These are phyloP conservation scores for Mycena belliarum DNA, from an alignment of 768 basidiomycete species.

Conservation along the genomic window DNA sequence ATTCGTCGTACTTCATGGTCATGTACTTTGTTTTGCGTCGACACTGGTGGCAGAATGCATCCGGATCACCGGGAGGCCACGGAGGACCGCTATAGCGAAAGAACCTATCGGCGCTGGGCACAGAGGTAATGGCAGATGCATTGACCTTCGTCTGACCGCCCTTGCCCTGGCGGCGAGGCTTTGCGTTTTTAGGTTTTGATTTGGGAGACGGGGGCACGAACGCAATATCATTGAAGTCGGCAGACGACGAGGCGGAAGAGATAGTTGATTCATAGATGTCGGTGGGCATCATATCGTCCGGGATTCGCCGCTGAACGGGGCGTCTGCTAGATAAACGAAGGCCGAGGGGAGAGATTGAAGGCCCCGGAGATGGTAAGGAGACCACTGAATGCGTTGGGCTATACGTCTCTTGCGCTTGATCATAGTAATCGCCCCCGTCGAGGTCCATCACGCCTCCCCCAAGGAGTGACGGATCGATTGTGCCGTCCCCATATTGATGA, in stretches of 20 bases:
- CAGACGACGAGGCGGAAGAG: no score
- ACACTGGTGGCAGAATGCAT: slow-evolving; percentile 15
- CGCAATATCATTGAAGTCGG: background rate
- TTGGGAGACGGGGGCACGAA: background rate
- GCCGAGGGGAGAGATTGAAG: background rate
- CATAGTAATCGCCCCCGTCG: background rate
- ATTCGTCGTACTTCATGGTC: slow-evolving; percentile 2
- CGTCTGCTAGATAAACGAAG: background rate
- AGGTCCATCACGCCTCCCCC: background rate
- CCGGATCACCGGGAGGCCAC: slow-evolving; percentile 8
- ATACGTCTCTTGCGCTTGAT: background rate
- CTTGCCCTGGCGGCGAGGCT: background rate
- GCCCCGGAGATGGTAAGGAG: background rate
- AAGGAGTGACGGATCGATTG: slow-evolving; percentile 12
- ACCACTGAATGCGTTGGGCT: background rate
- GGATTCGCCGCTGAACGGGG: background rate
- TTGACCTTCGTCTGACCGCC: slow-evolving; percentile 6
- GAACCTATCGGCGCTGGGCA: slow-evolving; percentile 7
- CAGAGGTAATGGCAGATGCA: background rate
- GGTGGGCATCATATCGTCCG: background rate
- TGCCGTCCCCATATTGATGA: slow-evolving; percentile 11
- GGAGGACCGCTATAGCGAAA: slow-evolving; percentile 21
- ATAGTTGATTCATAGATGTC: background rate
- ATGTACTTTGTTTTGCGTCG: background rate
- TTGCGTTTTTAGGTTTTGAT: background rate